Evolutionary conservation across 2,329 filamentous ascomycete species (phyloP).

Genomic region (Aspergillus pseudoviridinutans): DNA sequence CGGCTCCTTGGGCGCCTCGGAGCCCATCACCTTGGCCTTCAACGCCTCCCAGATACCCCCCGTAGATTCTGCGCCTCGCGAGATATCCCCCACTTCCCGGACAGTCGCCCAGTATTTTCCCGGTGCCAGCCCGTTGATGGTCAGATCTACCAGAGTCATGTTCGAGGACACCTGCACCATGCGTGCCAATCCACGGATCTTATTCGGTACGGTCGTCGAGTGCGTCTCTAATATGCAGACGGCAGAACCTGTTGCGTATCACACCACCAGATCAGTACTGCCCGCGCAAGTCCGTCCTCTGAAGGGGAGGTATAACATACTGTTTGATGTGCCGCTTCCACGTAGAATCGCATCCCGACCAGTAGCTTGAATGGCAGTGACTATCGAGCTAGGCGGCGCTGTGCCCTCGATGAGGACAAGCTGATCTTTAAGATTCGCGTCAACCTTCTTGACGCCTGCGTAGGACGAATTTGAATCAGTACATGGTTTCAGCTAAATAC

Average conservation of each 20-base stretch:
- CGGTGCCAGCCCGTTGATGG: conserved; percentile 73
- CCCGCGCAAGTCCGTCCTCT: conserved; percentile 3
- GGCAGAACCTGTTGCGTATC: conserved; percentile 38
- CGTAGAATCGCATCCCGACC: conserved; percentile 92
- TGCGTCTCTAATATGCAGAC: conserved; percentile 95
- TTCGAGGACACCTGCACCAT: conserved; percentile 86
- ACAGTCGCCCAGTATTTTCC: conserved; percentile 82
- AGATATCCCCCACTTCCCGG: conserved; percentile 82
- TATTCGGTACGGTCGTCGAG: conserved; percentile 54
- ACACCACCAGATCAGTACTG: neutral
- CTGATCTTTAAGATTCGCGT: conserved; percentile 78
- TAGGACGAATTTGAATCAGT: neutral
- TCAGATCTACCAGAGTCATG: conserved; percentile 81
- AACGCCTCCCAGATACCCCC: conserved; percentile 73
- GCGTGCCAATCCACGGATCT: conserved; percentile 80
- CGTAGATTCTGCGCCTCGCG: conserved; percentile 73
- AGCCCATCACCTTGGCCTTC: conserved; percentile 39
- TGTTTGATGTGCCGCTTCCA: conserved; percentile 79
- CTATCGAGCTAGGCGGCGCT: conserved; percentile 83
- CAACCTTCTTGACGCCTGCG: conserved; percentile 73
- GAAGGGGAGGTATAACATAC: conserved; percentile 43
- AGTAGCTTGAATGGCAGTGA: conserved; percentile 80
- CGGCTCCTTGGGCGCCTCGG: conserved; percentile 34
- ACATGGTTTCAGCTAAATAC: neutral
- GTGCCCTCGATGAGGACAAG: conserved; percentile 82